Conservation (phyloP, 2,329 filamentous ascomycete genomes). For the Ophiostoma tasmaniense region DNA sequence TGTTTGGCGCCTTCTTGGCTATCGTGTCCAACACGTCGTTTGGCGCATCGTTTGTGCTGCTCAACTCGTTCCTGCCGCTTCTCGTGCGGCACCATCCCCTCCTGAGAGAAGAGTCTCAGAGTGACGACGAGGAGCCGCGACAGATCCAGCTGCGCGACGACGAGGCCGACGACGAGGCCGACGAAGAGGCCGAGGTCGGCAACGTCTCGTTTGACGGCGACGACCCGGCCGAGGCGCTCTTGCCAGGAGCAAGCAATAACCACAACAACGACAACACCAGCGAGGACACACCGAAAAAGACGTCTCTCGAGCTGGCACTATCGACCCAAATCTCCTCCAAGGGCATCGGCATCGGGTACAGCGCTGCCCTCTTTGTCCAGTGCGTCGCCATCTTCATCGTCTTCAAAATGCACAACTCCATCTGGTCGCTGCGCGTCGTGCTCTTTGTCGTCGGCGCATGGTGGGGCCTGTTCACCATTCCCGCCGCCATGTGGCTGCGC, state of each 20-base stretch:
- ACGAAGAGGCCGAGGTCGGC: conserved; percentile 20
- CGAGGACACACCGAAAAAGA: conserved; percentile 31
- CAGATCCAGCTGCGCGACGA: conserved; percentile 29
- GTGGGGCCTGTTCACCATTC: conserved; percentile 91
- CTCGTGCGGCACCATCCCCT: conserved; percentile 77
- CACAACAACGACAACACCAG: no score
- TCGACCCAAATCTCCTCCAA: conserved; percentile 87
- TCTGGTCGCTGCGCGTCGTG: conserved; percentile 77
- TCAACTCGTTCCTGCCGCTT: conserved; percentile 91
- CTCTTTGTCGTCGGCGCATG: conserved; percentile 80
- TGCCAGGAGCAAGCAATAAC: conserved; percentile 25
- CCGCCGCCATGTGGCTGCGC: conserved; percentile 77
- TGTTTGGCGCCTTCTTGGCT: conserved; percentile 74
- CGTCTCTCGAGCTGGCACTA: conserved; percentile 63
- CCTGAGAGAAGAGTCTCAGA: conserved; percentile 21
- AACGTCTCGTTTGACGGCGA: conserved; percentile 26
- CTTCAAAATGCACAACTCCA: conserved; percentile 63
- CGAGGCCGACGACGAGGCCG: conserved; percentile 24
- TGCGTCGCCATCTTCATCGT: conserved; percentile 72
- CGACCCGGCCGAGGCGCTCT: conserved; percentile 41
- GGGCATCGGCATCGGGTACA: conserved; percentile 90
- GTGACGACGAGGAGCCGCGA: conserved; percentile 11
- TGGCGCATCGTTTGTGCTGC: conserved; percentile 85
- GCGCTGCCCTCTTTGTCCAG: conserved; percentile 77
- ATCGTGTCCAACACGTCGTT: conserved; percentile 91